phyloP scores from a whole-genome alignment of 1,284 basidiomycete genomes.

The Moniliella sp. region DNA sequence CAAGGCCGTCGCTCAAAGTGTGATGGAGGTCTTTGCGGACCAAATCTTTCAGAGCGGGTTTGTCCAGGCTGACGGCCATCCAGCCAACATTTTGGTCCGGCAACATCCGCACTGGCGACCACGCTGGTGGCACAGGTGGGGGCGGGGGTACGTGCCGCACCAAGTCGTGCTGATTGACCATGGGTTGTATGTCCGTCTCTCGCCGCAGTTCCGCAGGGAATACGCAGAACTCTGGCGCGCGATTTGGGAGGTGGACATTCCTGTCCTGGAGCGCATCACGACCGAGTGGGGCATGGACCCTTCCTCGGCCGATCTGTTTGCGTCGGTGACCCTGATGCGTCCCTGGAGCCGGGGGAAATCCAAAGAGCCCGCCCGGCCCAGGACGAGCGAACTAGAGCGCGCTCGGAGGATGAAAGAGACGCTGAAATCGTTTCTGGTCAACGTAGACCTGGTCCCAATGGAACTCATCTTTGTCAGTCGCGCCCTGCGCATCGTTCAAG shows the following conservation, averaged over 20 bases:
- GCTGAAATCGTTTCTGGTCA: slow-evolving; percentile 16
- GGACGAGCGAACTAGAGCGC: slow-evolving; percentile 1
- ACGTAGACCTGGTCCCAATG: slow-evolving; percentile 22
- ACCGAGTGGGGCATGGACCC: slow-evolving; percentile 20
- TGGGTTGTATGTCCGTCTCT: slow-evolving; percentile 18
- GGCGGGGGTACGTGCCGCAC: slow-evolving; percentile 4
- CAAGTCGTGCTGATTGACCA: slow-evolving; percentile 26
- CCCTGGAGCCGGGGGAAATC: slow-evolving; percentile 18
- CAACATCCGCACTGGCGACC: slow-evolving; percentile 15
- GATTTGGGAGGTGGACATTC: slow-evolving; percentile 18
- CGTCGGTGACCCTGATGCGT: slow-evolving; percentile 15
- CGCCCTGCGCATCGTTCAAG: slow-evolving; percentile 21
- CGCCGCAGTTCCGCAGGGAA: slow-evolving; percentile 14
- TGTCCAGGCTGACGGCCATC: slow-evolving; percentile 22
- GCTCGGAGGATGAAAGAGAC: slow-evolving; percentile 11
- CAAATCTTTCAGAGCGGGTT: slow-evolving; percentile 27
- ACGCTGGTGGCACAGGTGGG: slow-evolving; percentile 3
- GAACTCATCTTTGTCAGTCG: slow-evolving; percentile 23
- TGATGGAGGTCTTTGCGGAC: slow-evolving; percentile 20
- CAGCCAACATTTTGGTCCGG: slow-evolving; percentile 15
- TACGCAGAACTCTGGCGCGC: slow-evolving; percentile 24
- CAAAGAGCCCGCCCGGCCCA: slow-evolving; percentile 3
- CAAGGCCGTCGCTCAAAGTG: slow-evolving; percentile 11
- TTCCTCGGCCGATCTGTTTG: slow-evolving; percentile 15
- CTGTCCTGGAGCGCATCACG: slow-evolving; percentile 13